Evolutionary conservation across 2,329 filamentous ascomycete genomes (phyloP).

Genomic region (Phaeosphaeriaceae sp.): DNA sequence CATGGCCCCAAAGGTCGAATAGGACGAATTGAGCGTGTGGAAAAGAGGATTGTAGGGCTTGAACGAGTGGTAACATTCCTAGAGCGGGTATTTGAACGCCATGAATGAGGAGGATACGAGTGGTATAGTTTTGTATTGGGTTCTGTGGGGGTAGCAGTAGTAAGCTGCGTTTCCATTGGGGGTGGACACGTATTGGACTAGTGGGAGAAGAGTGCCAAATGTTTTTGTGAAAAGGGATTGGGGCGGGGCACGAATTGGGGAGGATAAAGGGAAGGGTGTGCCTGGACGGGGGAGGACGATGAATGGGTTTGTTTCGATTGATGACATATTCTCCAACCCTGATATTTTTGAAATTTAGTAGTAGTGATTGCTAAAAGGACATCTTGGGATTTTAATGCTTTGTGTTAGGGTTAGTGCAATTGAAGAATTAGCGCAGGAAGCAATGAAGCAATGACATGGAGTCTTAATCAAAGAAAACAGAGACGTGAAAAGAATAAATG

Average conservation of each 20-base stretch:
- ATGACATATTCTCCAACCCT: too few species aligned
- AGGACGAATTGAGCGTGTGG: constrained; percentile 52
- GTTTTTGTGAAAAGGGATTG: constrained; percentile 46
- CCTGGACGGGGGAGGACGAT: constrained; percentile 37
- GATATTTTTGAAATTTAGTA: too few species aligned
- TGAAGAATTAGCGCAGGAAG: too few species aligned
- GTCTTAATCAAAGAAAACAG: too few species aligned
- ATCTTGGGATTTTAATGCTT: too few species aligned
- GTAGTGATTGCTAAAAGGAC: too few species aligned
- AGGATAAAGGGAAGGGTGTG: constrained; percentile 1
- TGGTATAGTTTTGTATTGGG: constrained; percentile 34
- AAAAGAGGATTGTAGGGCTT: constrained; percentile 42
- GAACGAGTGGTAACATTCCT: constrained; percentile 54
- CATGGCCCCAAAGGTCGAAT: constrained; percentile 62
- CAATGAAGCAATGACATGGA: too few species aligned
- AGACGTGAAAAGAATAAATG: too few species aligned
- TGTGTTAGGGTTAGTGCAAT: too few species aligned
- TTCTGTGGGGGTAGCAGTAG: constrained; percentile 47
- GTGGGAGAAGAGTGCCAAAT: constrained; percentile 51
- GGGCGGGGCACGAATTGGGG: constrained; percentile 45
- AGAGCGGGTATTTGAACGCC: constrained; percentile 60
- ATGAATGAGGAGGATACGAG: constrained; percentile 55
- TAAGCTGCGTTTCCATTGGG: constrained; percentile 49
- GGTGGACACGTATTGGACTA: constrained; percentile 45
- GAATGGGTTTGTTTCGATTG: neutral